Evolutionary conservation across 495 filamentous ascomycete genomes (phyloP).

Genomic region (Haplographium delicatum): DNA sequence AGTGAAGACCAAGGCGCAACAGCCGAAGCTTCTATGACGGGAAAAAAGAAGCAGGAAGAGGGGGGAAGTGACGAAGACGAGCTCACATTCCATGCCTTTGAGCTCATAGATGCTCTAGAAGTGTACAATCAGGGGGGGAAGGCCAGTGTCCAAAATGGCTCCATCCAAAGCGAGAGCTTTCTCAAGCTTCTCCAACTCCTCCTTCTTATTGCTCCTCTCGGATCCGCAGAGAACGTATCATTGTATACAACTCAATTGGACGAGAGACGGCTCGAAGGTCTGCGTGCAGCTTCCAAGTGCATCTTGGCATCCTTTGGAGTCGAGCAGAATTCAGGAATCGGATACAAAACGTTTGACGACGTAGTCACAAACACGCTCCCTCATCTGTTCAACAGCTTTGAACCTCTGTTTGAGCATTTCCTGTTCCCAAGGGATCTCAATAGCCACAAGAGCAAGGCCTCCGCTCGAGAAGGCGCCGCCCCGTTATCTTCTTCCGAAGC

Average conservation of each 20-base stretch:
- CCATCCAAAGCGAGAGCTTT: constrained; percentile 1
- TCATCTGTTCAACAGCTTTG: constrained; percentile 5
- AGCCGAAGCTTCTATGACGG: background rate
- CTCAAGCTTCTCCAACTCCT: constrained; percentile 8
- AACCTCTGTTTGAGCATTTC: constrained; percentile 6
- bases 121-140: background rate
- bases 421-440: constrained; percentile 6
- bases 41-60: background rate
- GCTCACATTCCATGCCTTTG: constrained; percentile 7
- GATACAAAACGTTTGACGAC: constrained; percentile 3
- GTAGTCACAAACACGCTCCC: constrained; percentile 5
- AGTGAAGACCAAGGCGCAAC: background rate
- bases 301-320: constrained; percentile 2
- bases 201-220: constrained; percentile 2
- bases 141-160: background rate
- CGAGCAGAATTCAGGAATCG: background rate
- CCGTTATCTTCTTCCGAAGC: background rate
- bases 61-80: background rate
- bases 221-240: constrained; percentile 3
- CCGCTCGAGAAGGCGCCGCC: background rate
- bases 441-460: constrained; percentile 2
- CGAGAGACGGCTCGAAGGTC: constrained; percentile 1
- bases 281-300: background rate
- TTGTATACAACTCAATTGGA: constrained; percentile 3
- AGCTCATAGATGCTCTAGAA: constrained; percentile 4